Evolutionary conservation across 106 monocot species (phyloP).

Genomic region (Dactylorhiza incarnata): DNA sequence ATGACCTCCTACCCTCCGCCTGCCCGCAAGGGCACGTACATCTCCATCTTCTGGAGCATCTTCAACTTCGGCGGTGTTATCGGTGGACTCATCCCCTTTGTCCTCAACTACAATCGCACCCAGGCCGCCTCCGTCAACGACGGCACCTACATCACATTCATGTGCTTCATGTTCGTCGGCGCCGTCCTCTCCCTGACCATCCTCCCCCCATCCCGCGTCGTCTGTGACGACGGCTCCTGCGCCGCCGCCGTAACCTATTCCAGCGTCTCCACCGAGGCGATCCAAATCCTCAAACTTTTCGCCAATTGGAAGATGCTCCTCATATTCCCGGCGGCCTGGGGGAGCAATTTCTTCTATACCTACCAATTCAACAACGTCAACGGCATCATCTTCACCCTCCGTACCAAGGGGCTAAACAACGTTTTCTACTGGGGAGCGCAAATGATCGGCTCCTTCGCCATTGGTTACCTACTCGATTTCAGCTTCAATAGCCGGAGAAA

Average conservation of each 20-base stretch:
- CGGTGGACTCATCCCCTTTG: constrained; percentile 88
- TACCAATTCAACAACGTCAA: constrained; percentile 99
- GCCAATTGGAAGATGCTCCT: constrained; percentile 77
- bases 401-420: constrained; percentile 88
- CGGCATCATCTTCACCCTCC: constrained; percentile 63
- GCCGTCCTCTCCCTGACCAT: constrained; percentile 54
- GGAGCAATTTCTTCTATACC: constrained; percentile 96
- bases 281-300: constrained; percentile 60
- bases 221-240: constrained; percentile 60
- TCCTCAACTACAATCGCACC: constrained; percentile 65
- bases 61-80: constrained; percentile 95
- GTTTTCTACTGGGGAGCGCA: constrained; percentile 97
- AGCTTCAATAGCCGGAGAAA: constrained; percentile 46
- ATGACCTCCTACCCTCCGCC: constrained; percentile 82
- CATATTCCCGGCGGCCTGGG: constrained; percentile 78
- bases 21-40: constrained; percentile 57
- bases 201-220: constrained; percentile 50
- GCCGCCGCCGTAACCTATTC: constrained; percentile 40
- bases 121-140: constrained; percentile 71
- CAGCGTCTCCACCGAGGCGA: constrained; percentile 31
- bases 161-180: constrained; percentile 81
- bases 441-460: constrained; percentile 69
- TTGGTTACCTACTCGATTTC: constrained; percentile 72
- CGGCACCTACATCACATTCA: constrained; percentile 90
- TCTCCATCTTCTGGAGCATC: constrained; percentile 86